Base-by-base conservation (phyloP, 306 rosid genomes). In the Cotoneaster glaucophyllus region DNA sequence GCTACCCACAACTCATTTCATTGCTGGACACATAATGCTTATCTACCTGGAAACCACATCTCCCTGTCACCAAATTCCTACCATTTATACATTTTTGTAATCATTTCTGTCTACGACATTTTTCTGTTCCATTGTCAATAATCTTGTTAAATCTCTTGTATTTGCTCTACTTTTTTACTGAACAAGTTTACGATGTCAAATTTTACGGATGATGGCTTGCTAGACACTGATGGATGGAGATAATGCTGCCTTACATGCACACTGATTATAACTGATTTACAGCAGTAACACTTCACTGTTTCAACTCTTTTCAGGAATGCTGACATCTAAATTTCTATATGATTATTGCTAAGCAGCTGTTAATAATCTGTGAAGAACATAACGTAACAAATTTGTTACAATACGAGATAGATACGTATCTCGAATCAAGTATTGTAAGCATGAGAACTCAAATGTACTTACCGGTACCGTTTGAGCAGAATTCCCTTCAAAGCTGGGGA, bases 401-500 rank as follows among this genome's bases (percentile, higher is more conserved):
- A 62, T 62, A n/a, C n/a, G n/a, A n/a, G n/a, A n/a, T n/a, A n/a
- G n/a, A n/a, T n/a, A 14, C 34, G 24, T 13, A 12, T 13, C n/a
- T 26, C 4, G 22, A 11, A 28, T 13, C 17, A 50, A 28, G 50
- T 34, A 77, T 1, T 58, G 58, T 10, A 18, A 74, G n/a, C 10
- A 53, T 3, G 12, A 21, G 19, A 18, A 45, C 22, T 4, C 14
- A 9, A 22, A 34, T 43, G 56, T 69, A 77, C 87, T 82, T 87
- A 91, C 98, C 84, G 43, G 70, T 86, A 87, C 44, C 85, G 75
- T 77, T 85, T 90, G 83, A 91, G 95, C 67, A 94, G 88, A 76
- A 91, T 85, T 71, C 92, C 89, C 71, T 80, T 86, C 65, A 91
- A 77, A 70, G 91, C 89, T 58, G 96, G 98, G 11, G 97, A 94